Base-by-base conservation (phyloP, 176 grass and related monocot species). In the Coix lacrymajobi region DNA sequence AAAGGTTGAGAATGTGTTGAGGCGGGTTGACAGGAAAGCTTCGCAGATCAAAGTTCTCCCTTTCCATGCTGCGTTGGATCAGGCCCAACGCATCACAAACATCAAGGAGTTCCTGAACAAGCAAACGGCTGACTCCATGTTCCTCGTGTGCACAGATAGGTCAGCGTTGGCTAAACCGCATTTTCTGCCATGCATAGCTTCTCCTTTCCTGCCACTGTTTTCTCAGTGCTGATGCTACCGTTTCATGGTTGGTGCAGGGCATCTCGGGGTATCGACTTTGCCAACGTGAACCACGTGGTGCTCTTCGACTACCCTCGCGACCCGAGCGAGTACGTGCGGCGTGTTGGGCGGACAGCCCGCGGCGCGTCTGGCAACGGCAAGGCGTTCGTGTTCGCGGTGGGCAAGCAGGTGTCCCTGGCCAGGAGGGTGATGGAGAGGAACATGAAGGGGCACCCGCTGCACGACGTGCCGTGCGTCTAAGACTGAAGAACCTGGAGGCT, bases 71-170 rank as follows among this genome's bases (percentile, higher is more conserved):
- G 96, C 93, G 11, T 28, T 98, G 58, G 87, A 88, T 11, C 96
- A 98, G 81, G 91, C 89, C 36, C 86, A 87, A 14, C 82, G 96
- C 11, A 74, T 93, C 16, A 25, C 90, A 25, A 98, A 98, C 89
- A 87, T 94, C 30, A 93, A 87, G 39, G 92, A 93, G 67, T 93
- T 95, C 71, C 83, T 95, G 65, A 90, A 80, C 8, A 89, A 83
- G 44, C 88, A 84, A 44, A 91, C 92, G 0, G 80, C 89, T 0
- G 87, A 85, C 19, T 91, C 92, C 11, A 90, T 90, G 89, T 95
- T 95, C 80, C 91, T 98, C 1, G 87, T 98, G 66, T 98, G 96
- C 89, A 98, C 91, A 1, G 96, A 98, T 73, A 89, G 96, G 96
- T 95, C 52, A 13, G 75, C 31, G 52, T 65, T n/a, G 22, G 32